Evolutionary conservation across 2,329 filamentous ascomycete species (phyloP), one percentile per base, ranked within the genome.

Genomic region (Lasiodiplodia hormozganensis): DNA sequence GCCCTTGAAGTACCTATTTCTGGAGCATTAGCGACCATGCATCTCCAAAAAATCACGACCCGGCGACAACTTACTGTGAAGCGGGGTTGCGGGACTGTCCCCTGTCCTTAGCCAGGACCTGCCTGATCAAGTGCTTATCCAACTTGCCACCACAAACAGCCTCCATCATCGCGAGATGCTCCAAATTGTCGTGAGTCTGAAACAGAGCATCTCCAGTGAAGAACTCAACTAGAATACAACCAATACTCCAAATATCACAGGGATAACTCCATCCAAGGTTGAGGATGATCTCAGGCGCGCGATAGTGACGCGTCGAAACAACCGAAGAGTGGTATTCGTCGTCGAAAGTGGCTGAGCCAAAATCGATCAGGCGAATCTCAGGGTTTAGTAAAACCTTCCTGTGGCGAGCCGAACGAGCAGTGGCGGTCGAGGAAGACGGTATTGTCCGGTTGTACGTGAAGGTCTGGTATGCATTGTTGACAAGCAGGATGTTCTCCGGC

Each of bases 101-200:
- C 77, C 72, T 84, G 75, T 74, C 84, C 75, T 72, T 81, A 78
- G 74, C 83, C 76, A 82, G 81, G 34, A 88, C 86, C 69, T 85
- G 82, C 71, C 82, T 82, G 66, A 89, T 83, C 31, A 89, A 78
- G 40, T 84, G 84, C 8, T 83, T 76, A 69, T 89, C 87, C 53
- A 89, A 84, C 71, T 84, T 85, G 56, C 81, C 80, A 51, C 84
- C 85, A 74, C 87, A 88, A 10, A 89, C 87, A 12, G 84, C 83
- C 76, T 90, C 88, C 88, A 90, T 90, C 88, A 90, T 90, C 47
- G 88, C 88, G 57, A 90, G 83, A 76, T 90, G 88, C 75, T 90
- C 88, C 38, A 89, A 83, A 71, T 90, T 90, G 77, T 90, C 88
- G 75, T 90, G 88, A 0, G 88, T 90, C 75, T 90, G 88, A 80